Percentiles rank a stretch among this genome's conserved stretches.
These are phyloP conservation scores for Chalciporus piperatus DNA, from an alignment of 768 basidiomycete genomes.

Conservation along the genomic window DNA sequence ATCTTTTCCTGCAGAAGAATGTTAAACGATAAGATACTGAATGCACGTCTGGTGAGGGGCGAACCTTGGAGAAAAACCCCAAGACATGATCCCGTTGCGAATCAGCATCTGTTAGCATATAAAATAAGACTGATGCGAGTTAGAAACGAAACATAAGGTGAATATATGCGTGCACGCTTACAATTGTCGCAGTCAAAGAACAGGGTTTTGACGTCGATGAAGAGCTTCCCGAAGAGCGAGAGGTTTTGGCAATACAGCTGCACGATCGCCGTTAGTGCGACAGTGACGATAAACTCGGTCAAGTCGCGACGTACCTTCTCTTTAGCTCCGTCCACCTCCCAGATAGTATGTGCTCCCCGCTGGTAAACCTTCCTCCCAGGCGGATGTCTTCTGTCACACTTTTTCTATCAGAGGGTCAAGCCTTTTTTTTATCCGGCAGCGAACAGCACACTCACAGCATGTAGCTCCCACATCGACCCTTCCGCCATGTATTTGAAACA, in stretches of 20 bases:
- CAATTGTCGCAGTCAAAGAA: constrained; percentile 90
- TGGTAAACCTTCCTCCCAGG: constrained; percentile 92
- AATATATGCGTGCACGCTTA: constrained; percentile 33
- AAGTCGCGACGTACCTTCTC: constrained; percentile 65
- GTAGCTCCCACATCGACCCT: constrained; percentile 65
- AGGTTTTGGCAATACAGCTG: constrained; percentile 97
- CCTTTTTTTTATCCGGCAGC: neutral
- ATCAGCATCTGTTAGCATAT: constrained; percentile 84
- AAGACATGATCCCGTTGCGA: constrained; percentile 79
- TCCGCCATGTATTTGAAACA: constrained; percentile 98
- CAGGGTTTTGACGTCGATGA: constrained; percentile 96
- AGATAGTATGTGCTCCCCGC: constrained; percentile 83
- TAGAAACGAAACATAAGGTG: neutral
- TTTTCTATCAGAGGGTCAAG: constrained; percentile 45
- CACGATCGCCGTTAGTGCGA: neutral
- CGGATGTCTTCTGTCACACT: constrained; percentile 66
- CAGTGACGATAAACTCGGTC: neutral
- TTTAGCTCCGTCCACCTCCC: constrained; percentile 90
- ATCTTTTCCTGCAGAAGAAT: constrained; percentile 68
- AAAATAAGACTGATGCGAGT: constrained; percentile 65
- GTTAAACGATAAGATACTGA: neutral
- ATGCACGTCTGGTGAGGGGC: constrained; percentile 1
- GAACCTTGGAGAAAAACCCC: constrained; percentile 65
- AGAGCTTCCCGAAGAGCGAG: constrained; percentile 95
- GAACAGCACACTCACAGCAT: constrained; percentile 45